A percentile compares a stretch with the other conserved stretches of the same genome.
phyloP scores from a whole-genome alignment of 2,329 filamentous ascomycete species.

The Purpureocillium takamizusanense region DNA sequence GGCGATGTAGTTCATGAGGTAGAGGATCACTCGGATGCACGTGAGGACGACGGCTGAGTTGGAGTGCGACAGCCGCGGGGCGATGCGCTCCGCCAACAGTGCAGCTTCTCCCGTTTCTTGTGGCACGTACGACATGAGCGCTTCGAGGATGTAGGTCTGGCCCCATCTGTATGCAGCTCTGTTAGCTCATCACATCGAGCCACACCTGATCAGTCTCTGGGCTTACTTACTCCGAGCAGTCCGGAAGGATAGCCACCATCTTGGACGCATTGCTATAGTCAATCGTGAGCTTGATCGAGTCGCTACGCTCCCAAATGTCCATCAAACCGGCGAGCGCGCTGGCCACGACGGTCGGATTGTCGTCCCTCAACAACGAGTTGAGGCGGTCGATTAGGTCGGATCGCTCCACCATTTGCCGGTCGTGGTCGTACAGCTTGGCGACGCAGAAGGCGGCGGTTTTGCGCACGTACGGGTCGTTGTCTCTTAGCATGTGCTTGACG shows the following conservation, averaged over 20 bases:
- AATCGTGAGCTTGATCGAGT: conserved; percentile 95
- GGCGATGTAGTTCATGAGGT: conserved; percentile 97
- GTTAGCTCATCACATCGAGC: conserved; percentile 5
- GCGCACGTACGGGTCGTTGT: conserved; percentile 88
- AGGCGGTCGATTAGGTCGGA: conserved; percentile 89
- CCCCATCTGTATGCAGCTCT: conserved; percentile 61
- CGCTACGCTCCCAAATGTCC: conserved; percentile 97
- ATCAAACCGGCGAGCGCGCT: conserved; percentile 85
- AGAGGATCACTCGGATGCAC: conserved; percentile 91
- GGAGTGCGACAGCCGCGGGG: conserved; percentile 90
- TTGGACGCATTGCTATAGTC: conserved; percentile 97
- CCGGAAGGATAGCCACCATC: conserved; percentile 90
- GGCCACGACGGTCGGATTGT: conserved; percentile 95
- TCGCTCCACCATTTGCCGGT: conserved; percentile 77
- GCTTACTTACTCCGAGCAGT: conserved; percentile 94
- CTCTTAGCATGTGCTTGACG: conserved; percentile 73
- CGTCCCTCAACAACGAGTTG: conserved; percentile 83
- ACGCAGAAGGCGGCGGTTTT: conserved; percentile 96
- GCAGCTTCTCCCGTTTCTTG: conserved; percentile 83
- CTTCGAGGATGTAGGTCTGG: conserved; percentile 96
- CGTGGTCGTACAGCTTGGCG: conserved; percentile 95
- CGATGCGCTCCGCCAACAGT: conserved; percentile 84
- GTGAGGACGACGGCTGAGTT: conserved; percentile 96
- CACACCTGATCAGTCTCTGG: too few species aligned
- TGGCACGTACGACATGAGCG: conserved; percentile 94